Conservation (phyloP, 2,329 filamentous ascomycete species). For the Hymenoscyphus albidus region DNA sequence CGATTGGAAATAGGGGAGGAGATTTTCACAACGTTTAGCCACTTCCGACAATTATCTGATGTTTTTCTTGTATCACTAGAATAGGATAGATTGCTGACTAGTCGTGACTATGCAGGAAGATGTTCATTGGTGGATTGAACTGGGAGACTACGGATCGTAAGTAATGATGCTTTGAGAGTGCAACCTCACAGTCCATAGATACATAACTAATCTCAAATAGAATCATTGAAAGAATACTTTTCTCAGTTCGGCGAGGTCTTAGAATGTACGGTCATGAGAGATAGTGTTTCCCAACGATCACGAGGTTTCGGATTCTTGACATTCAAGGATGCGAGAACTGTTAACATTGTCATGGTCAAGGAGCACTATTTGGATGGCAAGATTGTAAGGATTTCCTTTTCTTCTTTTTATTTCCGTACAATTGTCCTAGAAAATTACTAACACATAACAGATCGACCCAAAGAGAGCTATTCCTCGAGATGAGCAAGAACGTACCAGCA, state of each 20-base stretch:
- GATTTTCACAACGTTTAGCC: background rate
- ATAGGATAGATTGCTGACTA: slow-evolving; percentile 26
- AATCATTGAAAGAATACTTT: slow-evolving; percentile 95
- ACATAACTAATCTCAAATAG: slow-evolving; percentile 44
- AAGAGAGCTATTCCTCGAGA: slow-evolving; percentile 96
- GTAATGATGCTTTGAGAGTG: slow-evolving; percentile 34
- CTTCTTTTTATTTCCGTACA: slow-evolving; percentile 16
- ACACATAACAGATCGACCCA: slow-evolving; percentile 69
- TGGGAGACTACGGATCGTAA: slow-evolving; percentile 99
- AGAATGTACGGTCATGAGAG: slow-evolving; percentile 99
- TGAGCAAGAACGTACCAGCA: slow-evolving; percentile 96
- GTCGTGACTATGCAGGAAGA: slow-evolving; percentile 65
- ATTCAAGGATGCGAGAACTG: slow-evolving; percentile 95
- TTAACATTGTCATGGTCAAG: slow-evolving; percentile 99
- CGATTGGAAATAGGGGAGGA: background rate
- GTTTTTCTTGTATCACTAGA: slow-evolving; percentile 14
- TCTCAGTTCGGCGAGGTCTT: slow-evolving; percentile 96
- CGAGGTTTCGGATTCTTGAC: slow-evolving; percentile 96
- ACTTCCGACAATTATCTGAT: background rate
- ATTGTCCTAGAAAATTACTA: slow-evolving; percentile 30
- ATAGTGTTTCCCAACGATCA: slow-evolving; percentile 88
- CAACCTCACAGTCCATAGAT: background rate
- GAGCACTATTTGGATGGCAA: slow-evolving; percentile 98
- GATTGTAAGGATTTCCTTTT: slow-evolving; percentile 63
- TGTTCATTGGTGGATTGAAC: slow-evolving; percentile 98